Evolutionary conservation across 768 basidiomycete species (phyloP).

Genomic region (Auricularia sp.): DNA sequence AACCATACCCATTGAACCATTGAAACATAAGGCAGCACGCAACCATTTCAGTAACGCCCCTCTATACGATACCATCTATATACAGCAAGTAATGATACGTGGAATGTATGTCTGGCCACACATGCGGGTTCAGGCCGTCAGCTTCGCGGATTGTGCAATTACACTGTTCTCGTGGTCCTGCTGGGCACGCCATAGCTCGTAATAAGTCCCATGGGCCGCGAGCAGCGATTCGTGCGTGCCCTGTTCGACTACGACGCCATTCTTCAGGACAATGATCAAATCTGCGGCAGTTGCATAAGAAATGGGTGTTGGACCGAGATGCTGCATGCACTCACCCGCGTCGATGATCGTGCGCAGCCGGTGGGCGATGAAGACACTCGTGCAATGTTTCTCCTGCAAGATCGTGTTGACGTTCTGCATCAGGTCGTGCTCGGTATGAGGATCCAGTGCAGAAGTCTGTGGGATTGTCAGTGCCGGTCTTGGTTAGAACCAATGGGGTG

Average conservation of each 20-base stretch:
- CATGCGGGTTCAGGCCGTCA: neutral
- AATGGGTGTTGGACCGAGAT: no score
- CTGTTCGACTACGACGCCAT: constrained; percentile 86
- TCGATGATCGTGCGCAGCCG: constrained; percentile 83
- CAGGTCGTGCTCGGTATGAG: constrained; percentile 87
- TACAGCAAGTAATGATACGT: no score
- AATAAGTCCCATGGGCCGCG: constrained; percentile 57
- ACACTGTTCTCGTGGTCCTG: constrained; percentile 5
- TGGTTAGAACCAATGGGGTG: no score
- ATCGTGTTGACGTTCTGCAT: constrained; percentile 88
- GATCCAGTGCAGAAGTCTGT: constrained; percentile 92
- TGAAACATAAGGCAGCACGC: no score
- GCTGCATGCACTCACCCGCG: constrained; percentile 44
- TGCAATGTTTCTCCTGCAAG: constrained; percentile 67
- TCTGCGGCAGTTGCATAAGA: constrained; percentile 35
- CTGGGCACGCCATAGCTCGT: constrained; percentile 77
- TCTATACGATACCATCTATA: no score
- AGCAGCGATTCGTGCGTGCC: constrained; percentile 88
- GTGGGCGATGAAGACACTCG: constrained; percentile 96
- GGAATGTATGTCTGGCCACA: no score
- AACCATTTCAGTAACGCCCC: no score
- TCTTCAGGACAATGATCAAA: constrained; percentile 84
- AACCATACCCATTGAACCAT: no score
- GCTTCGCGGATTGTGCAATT: neutral
- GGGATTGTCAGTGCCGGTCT: neutral